Percentiles rank a stretch among this genome's conserved stretches.
Conservation (phyloP, 176 grass and related monocot genomes). For the Cenchrus purpureus region DNA sequence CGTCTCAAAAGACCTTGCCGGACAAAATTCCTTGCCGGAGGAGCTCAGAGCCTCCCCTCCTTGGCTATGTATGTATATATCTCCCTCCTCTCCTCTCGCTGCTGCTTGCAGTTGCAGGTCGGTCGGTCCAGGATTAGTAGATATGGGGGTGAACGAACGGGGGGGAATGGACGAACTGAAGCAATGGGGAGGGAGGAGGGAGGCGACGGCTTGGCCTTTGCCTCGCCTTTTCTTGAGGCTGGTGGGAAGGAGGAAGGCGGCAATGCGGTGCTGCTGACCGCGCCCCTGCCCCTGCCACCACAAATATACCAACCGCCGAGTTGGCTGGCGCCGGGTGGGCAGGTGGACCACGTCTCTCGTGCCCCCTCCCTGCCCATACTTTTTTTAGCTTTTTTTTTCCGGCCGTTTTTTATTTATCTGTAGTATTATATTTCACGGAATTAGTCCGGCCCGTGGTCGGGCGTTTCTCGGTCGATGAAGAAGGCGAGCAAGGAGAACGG, state of each 20-base stretch:
- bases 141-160: neutral
- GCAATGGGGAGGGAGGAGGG: neutral
- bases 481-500: too few species aligned
- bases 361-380: too few species aligned
- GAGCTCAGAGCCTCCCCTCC: neutral
- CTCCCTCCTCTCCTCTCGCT: neutral
- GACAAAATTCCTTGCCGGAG: neutral
- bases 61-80: neutral
- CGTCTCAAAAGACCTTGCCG: neutral
- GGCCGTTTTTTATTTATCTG: neutral
- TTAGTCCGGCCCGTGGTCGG: too few species aligned
- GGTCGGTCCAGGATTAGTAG: neutral
- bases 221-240: conserved; percentile 29
- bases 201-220: conserved; percentile 5
- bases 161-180: conserved; percentile 39
- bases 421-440: too few species aligned
- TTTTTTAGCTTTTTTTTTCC: neutral
- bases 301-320: conserved; percentile 51
- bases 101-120: neutral
- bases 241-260: conserved; percentile 1
- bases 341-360: conserved; percentile 48
- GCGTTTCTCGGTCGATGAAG: too few species aligned
- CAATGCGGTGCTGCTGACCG: conserved; percentile 48
- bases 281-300: conserved; percentile 30
- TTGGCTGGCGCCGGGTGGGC: conserved; percentile 23